phyloP scores from a whole-genome alignment of 352 stramenopile species.

The Phytophthora kernoviae region DNA sequence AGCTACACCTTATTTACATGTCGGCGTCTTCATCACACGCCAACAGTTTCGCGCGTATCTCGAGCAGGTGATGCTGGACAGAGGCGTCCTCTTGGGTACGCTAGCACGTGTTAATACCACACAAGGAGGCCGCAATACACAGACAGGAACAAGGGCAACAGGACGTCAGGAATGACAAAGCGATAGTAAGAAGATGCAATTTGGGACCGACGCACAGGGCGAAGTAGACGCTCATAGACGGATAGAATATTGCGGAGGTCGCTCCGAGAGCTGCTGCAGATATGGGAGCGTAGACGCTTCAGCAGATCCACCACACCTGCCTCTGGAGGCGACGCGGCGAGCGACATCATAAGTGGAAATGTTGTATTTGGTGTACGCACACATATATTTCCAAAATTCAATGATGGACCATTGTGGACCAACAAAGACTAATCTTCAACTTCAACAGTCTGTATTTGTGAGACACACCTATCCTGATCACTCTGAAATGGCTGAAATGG shows the following conservation, averaged over 20 bases:
- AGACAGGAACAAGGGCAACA: background rate
- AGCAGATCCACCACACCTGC: slow-evolving; percentile 48
- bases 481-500: slow-evolving; percentile 32
- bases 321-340: slow-evolving; percentile 3
- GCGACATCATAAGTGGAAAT: background rate
- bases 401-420: too few relatives aligned
- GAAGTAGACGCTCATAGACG: slow-evolving; percentile 57
- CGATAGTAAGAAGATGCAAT: background rate
- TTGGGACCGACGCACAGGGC: slow-evolving; percentile 34
- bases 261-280: slow-evolving; percentile 23
- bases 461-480: slow-evolving; percentile 2
- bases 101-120: slow-evolving; percentile 1
- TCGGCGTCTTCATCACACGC: slow-evolving; percentile 14
- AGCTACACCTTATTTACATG: slow-evolving; percentile 19
- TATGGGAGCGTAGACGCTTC: slow-evolving; percentile 35
- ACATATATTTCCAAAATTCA: too few relatives aligned
- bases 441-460: background rate
- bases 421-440: too few relatives aligned
- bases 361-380: background rate
- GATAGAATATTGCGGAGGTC: slow-evolving; percentile 41
- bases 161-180: background rate
- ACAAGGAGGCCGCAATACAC: background rate
- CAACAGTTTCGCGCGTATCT: slow-evolving; percentile 30
- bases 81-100: slow-evolving; percentile 7
- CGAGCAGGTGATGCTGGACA: slow-evolving; percentile 27